phyloP scores from a whole-genome alignment of 495 filamentous ascomycete species.

The Aspergillus mulundensis region DNA sequence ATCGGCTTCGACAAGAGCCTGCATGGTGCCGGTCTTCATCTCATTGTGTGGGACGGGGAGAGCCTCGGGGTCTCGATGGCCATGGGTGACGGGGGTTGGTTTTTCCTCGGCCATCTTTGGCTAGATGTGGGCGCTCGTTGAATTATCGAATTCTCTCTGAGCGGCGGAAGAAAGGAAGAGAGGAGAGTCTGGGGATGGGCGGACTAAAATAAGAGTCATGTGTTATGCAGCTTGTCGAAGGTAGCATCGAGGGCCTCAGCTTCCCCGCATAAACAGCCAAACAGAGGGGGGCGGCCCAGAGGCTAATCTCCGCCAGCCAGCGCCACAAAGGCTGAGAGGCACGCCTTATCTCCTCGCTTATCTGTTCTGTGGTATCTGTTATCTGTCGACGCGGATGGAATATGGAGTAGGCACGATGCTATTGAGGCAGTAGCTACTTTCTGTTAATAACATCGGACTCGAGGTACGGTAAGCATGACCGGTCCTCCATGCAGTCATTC shows the following conservation, averaged over 20 bases:
- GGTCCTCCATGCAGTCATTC: no score
- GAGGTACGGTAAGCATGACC: no score
- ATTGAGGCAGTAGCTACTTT: no score
- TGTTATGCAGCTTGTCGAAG: neutral
- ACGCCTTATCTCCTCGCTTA: neutral
- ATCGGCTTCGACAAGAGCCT: constrained; percentile 32
- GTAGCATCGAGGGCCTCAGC: neutral
- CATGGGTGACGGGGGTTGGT: neutral
- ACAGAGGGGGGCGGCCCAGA: neutral
- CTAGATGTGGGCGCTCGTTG: neutral
- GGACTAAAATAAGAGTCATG: neutral
- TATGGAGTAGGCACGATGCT: no score
- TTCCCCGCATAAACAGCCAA: constrained; percentile 10
- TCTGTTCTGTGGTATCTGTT: no score
- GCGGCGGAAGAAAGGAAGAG: neutral
- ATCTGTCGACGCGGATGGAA: no score
- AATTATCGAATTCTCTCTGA: neutral
- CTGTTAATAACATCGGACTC: no score
- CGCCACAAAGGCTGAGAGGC: neutral
- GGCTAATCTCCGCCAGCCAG: constrained; percentile 5
- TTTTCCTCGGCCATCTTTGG: neutral
- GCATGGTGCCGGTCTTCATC: constrained; percentile 14
- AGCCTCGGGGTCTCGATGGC: neutral
- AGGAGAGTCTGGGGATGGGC: neutral
- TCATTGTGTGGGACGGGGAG: neutral